A percentile compares a stretch with the other conserved stretches of the same genome.
Evolutionary conservation across 129 eudicot genomes (phyloP).

Genomic region (Solidago caesia): DNA sequence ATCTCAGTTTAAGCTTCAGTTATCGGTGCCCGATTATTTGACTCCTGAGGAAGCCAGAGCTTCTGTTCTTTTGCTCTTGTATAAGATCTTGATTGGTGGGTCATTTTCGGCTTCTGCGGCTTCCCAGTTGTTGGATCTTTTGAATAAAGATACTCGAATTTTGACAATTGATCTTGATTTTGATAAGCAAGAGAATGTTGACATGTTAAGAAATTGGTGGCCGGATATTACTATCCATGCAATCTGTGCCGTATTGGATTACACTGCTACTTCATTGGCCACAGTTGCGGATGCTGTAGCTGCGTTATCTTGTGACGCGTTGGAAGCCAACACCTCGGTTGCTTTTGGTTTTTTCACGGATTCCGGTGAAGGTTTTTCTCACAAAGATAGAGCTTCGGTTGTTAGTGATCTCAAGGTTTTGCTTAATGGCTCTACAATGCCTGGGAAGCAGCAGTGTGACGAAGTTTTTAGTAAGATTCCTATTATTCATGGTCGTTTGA

Average conservation of each 20-base stretch:
- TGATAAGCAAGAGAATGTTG: conserved; percentile 6
- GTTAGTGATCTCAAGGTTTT: conserved; percentile 71
- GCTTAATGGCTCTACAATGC: conserved; percentile 73
- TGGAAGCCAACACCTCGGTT: conserved; percentile 44
- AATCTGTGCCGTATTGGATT: conserved; percentile 61
- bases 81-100: conserved; percentile 38
- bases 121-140: conserved; percentile 38
- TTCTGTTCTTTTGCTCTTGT: conserved; percentile 39
- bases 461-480: conserved; percentile 42
- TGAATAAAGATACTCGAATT: conserved; percentile 24
- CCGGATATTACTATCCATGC: conserved; percentile 41
- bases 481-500: conserved; percentile 54
- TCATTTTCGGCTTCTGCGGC: conserved; percentile 36
- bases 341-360: conserved; percentile 51
- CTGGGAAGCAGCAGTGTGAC: conserved; percentile 30
- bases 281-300: conserved; percentile 61
- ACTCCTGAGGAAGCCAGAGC: conserved; percentile 47
- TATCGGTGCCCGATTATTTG: conserved; percentile 40
- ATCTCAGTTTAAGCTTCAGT: conserved; percentile 21
- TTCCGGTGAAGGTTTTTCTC: conserved; percentile 74
- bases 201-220: conserved; percentile 24
- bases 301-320: conserved; percentile 75
- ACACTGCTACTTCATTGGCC: conserved; percentile 41
- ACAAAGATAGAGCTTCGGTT: conserved; percentile 64
- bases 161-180: conserved; percentile 15